These are phyloP conservation scores for Backusella psychrophila DNA, from an alignment of 192 early-diverging fungal species.

Conservation along the genomic window DNA sequence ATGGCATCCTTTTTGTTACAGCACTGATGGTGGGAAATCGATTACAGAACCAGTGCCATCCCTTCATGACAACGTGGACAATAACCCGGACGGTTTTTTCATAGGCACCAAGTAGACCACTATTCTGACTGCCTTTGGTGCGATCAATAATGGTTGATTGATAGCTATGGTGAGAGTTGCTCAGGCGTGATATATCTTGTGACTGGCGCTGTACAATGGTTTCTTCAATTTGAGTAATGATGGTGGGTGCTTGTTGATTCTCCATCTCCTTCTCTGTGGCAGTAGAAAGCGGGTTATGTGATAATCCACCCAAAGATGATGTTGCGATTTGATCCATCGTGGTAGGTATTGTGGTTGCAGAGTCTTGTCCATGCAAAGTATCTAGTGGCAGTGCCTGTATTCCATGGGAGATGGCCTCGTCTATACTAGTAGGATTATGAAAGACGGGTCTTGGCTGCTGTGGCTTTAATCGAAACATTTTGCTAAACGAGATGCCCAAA, in stretches of 20 bases:
- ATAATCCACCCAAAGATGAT: background rate
- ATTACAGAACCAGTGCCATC: background rate
- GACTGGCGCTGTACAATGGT: background rate
- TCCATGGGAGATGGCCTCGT: background rate
- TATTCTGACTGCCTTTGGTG: background rate
- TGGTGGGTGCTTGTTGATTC: background rate
- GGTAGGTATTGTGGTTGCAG: background rate
- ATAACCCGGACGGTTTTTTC: background rate
- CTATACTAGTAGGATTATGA: background rate
- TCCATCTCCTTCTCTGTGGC: background rate
- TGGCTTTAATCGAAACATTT: background rate
- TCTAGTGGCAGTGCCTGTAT: background rate
- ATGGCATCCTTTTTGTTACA: slow-evolving; percentile 67
- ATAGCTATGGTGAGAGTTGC: background rate
- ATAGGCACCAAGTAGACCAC: background rate
- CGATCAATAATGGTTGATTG: background rate
- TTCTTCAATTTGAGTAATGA: background rate
- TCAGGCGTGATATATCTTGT: background rate
- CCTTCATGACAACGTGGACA: background rate
- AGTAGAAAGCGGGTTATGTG: background rate
- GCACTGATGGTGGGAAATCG: slow-evolving; percentile 51
- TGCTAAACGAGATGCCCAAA: slow-evolving; percentile 1
- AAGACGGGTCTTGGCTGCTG: background rate
- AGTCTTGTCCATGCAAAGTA: background rate
- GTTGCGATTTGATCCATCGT: background rate